A percentile compares a stretch with the other conserved stretches of the same genome.
Conservation (phyloP, 1,284 basidiomycete genomes). For the Boletus sp. region DNA sequence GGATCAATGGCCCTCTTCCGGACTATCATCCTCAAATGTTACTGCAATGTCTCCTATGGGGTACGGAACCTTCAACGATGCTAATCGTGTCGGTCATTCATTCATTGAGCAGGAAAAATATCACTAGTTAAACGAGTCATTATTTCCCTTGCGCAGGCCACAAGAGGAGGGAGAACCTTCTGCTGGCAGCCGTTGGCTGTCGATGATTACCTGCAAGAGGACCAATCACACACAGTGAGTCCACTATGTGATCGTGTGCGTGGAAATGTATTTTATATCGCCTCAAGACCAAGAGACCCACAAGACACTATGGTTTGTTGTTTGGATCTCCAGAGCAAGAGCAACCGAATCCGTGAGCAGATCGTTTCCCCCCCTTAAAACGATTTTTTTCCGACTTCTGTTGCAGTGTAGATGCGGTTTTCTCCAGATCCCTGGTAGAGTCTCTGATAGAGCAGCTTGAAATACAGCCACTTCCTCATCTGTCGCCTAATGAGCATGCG, state of each 20-base stretch:
- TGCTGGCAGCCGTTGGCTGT: constrained; percentile 48
- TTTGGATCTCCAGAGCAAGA: constrained; percentile 39
- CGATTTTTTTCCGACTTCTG: not conserved
- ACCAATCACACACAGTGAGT: constrained; percentile 22
- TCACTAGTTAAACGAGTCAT: constrained; percentile 81
- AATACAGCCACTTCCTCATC: constrained; percentile 57
- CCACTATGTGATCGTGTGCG: not conserved
- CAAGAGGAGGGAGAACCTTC: constrained; percentile 28
- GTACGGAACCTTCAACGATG: constrained; percentile 41
- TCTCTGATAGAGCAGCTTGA: constrained; percentile 65
- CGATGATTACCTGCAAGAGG: constrained; percentile 49
- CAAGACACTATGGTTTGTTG: constrained; percentile 41
- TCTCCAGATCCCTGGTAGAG: constrained; percentile 59
- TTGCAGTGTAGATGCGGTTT: constrained; percentile 49
- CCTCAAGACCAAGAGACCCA: constrained; percentile 27
- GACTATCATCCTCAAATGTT: constrained; percentile 92
- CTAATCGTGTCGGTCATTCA: not conserved
- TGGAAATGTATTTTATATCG: not conserved
- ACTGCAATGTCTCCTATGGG: constrained; percentile 88
- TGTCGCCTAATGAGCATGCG: constrained; percentile 74
- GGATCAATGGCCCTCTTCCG: constrained; percentile 77
- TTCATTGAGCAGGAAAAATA: constrained; percentile 58
- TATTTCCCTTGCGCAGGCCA: constrained; percentile 53
- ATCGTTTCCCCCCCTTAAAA: not conserved
- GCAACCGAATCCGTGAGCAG: constrained; percentile 40